Base-by-base conservation (phyloP, 768 basidiomycete species). In the Leccinellum rugosiceps region DNA sequence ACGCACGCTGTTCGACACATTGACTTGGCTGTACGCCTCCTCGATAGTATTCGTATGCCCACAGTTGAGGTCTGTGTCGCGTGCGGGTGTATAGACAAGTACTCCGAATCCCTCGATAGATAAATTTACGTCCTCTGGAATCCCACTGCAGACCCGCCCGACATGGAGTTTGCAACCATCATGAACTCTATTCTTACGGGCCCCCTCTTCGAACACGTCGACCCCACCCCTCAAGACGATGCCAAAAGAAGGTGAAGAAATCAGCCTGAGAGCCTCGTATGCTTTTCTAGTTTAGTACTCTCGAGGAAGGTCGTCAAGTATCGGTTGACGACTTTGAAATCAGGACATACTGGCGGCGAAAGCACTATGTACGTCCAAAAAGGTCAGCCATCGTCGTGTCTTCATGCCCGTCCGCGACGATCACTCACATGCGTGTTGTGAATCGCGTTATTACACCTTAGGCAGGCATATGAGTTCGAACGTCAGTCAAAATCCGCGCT, bases 141-240 rank as follows among this genome's bases (percentile, higher is more conserved):
- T 69, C 65, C 75, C 48, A 82, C n/a, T n/a, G n/a, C 82, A 56
- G 94, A 96, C 69, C 92, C 92, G 1, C 82, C 95, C 26, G 93
- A 96, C 69, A 70, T n/a, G n/a, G 90, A 93, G 71, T 84, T 96
- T 26, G 90, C 88, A 6, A 71, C 74, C 44, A 70, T 94, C 30
- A 87, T 85, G 56, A 94, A 94, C 70, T n/a, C 83, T 8, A 83
- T 90, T 51, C 76, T 85, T 13, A 92, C 94, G 63, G 87, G 89
- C 13, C 76, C 95, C 58, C 68, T 86, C 21, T 79, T 94, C 55
- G 87, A 90, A 67, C 85, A 93, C 3, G 77, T 94, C 15, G 94
- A 96, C n/a, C 67, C 85, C 90, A 15, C 90, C 85, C 8, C 66
- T 94, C 63, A 81, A 78, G 63, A 78, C 73, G 54, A 68, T 81